These are phyloP conservation scores for Neophaeococcomyces aloes DNA, from an alignment of 2,329 filamentous ascomycete genomes.

Conservation along the genomic window DNA sequence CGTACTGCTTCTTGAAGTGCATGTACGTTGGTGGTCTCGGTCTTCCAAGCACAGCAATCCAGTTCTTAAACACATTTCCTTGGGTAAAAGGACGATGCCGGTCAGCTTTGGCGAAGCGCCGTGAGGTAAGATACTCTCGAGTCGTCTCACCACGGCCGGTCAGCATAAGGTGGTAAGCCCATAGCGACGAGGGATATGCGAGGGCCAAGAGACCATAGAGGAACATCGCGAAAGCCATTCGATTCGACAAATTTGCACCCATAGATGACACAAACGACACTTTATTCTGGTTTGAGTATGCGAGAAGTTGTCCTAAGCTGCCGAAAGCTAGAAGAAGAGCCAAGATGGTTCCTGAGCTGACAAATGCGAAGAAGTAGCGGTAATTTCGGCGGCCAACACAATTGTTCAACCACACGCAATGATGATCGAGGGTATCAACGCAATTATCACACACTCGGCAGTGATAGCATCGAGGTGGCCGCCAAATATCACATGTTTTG, in stretches of 20 bases:
- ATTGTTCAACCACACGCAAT: constrained; percentile 98
- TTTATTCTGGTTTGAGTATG: constrained; percentile 54
- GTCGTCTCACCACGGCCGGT: constrained; percentile 89
- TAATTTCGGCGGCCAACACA: constrained; percentile 96
- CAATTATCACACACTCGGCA: constrained; percentile 96
- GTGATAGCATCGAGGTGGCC: constrained; percentile 88
- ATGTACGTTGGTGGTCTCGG: constrained; percentile 83
- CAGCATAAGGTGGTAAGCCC: constrained; percentile 82
- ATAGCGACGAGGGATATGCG: constrained; percentile 72
- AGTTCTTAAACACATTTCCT: constrained; percentile 64
- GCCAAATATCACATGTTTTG: constrained; percentile 95
- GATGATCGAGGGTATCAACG: constrained; percentile 92
- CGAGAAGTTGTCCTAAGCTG: constrained; percentile 67
- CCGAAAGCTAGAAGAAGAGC: constrained; percentile 65
- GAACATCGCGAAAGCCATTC: constrained; percentile 77
- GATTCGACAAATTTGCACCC: constrained; percentile 43
- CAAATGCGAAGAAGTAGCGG: constrained; percentile 91
- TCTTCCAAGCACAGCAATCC: constrained; percentile 67
- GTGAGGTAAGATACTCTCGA: constrained; percentile 86
- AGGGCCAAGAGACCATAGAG: constrained; percentile 67
- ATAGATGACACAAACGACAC: constrained; percentile 61
- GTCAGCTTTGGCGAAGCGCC: constrained; percentile 88
- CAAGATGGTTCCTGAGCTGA: constrained; percentile 67
- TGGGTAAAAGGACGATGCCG: constrained; percentile 85
- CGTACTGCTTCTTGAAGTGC: constrained; percentile 67